Evolutionary conservation across 2,329 filamentous ascomycete species (phyloP), one percentile per base, ranked within the genome.

Genomic region (Amylocarpus encephaloides): DNA sequence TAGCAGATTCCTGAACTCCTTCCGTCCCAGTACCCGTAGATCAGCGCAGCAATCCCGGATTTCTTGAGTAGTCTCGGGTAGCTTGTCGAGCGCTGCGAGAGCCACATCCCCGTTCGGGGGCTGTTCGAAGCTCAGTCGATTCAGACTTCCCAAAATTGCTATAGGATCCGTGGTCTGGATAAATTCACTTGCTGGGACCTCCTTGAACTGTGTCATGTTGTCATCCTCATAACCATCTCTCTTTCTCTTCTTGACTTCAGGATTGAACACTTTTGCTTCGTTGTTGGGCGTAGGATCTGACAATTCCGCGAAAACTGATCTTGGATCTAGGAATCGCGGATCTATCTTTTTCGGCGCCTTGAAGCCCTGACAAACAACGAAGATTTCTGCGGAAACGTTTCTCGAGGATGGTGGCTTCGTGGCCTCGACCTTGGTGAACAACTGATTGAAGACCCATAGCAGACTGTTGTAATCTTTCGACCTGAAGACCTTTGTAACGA

Each of bases 331-430:
- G 67, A 98, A 94, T 59, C 88, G 88, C 9, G 92, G 90, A 64
- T 98, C 93, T 52, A 98, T 81, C 56, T 83, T 80, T 71, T 96
- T 97, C 3, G 93, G 93, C 0, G 92, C 92, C 71, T 96, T 97
- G 76, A 83, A 98, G 16, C 92, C 93, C 59, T 85, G 82, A 71
- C 92, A 97, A 32, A 98, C 93, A 57, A 97, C 92, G 73, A 98
- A 98, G 36, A 97, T 97, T 74, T 98, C 93, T 58, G 93, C 93
- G 6, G 90, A 96, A 46, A 98, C 92, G 64, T 95, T 96, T 74
- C 93, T 80, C 7, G 89, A 95, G 0, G 90, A 95, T 0, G 93
- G 93, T 3, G 93, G 93, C 70, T 98, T 98, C 5, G 93, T 98
- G 43, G 94, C 92, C 67, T 98, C 92, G 56, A 98, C 93, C 59